These are phyloP conservation scores for Pichia sp. DNA, from an alignment of 1,139 yeast genomes.

Conservation along the genomic window DNA sequence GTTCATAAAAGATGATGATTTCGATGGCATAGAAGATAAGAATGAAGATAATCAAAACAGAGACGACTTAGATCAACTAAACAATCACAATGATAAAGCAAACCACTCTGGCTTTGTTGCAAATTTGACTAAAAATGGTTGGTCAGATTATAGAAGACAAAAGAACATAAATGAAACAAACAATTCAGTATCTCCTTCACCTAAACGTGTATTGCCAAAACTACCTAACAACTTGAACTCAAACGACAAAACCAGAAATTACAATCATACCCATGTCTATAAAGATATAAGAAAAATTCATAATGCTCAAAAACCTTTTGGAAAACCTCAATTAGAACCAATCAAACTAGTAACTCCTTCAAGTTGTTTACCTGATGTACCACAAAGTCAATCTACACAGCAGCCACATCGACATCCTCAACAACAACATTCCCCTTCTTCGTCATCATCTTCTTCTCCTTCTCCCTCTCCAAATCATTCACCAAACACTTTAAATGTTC, in stretches of 20 bases:
- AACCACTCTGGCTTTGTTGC: slow-evolving; percentile 2
- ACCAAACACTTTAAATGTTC: slow-evolving; percentile 1
- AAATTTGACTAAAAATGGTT: slow-evolving; percentile 3
- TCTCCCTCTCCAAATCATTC: neutral
- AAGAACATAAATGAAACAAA: neutral
- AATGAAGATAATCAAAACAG: neutral
- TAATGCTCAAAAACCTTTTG: slow-evolving; percentile 14
- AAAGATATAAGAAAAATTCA: slow-evolving; percentile 17
- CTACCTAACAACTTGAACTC: neutral
- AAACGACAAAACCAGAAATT: neutral
- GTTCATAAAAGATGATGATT: slow-evolving; percentile 11
- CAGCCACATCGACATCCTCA: neutral
- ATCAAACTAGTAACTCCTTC: slow-evolving; percentile 12
- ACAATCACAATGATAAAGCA: neutral
- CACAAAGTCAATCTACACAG: neutral
- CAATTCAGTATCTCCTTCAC: neutral
- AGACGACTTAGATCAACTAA: slow-evolving; percentile 4
- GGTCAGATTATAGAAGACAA: slow-evolving; percentile 14
- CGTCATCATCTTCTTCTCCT: neutral
- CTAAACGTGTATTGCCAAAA: neutral
- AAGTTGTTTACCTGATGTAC: slow-evolving; percentile 17
- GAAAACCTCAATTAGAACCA: slow-evolving; percentile 10
- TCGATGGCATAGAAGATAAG: neutral
- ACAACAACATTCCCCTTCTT: neutral
- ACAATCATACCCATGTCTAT: slow-evolving; percentile 14